These are phyloP conservation scores for Vitis rupestris DNA, from an alignment of 164 flowering plant species.

Conservation along the genomic window DNA sequence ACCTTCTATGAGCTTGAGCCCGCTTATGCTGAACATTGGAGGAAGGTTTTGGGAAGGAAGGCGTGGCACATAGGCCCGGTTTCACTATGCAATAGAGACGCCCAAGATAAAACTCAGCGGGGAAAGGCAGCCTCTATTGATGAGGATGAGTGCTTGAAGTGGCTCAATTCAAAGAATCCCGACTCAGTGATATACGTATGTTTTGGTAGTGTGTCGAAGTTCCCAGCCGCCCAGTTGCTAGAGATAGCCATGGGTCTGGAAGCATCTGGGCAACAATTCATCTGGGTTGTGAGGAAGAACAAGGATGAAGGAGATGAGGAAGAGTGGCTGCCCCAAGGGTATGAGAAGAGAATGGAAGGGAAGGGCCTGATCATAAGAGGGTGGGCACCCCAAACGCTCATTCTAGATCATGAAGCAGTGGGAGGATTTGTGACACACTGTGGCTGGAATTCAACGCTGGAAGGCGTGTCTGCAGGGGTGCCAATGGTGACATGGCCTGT, in stretches of 20 bases:
- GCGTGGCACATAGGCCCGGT: constrained; percentile 45
- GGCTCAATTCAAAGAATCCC: constrained; percentile 29
- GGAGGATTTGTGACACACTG: constrained; percentile 38
- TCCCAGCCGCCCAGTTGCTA: constrained; percentile 14
- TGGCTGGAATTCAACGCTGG: constrained; percentile 19
- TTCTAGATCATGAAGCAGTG: constrained; percentile 29
- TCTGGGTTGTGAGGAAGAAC: constrained; percentile 30
- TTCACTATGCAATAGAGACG: constrained; percentile 14
- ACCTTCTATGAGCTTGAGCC: constrained; percentile 50
- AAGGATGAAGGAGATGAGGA: neutral
- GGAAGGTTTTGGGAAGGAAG: constrained; percentile 19
- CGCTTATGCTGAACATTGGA: constrained; percentile 30
- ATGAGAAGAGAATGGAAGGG: constrained; percentile 28
- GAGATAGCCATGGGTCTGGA: constrained; percentile 32
- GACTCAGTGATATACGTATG: constrained; percentile 32
- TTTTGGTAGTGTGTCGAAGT: constrained; percentile 28
- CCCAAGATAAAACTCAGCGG: constrained; percentile 20
- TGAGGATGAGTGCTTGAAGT: constrained; percentile 28
- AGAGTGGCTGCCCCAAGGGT: constrained; percentile 37
- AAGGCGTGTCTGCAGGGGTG: constrained; percentile 27
- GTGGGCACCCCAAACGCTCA: constrained; percentile 51
- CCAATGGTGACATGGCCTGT: constrained; percentile 22
- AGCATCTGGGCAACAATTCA: constrained; percentile 25
- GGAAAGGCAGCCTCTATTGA: constrained; percentile 19
- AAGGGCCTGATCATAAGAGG: constrained; percentile 36